Base-by-base conservation (phyloP, 2,329 filamentous ascomycete genomes). In the Fusarium ambrosium region DNA sequence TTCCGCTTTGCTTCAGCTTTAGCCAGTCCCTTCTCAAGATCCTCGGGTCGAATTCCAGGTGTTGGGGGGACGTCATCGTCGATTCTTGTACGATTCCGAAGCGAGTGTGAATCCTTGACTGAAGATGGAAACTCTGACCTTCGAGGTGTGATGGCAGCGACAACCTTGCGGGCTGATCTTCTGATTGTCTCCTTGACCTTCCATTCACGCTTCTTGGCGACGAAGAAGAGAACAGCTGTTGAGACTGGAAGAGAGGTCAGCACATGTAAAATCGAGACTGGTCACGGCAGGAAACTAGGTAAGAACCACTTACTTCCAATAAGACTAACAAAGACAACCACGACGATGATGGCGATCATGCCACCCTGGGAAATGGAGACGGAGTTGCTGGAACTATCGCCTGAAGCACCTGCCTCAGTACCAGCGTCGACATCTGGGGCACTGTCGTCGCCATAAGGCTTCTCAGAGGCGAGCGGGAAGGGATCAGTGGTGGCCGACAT, bases 121-220 rank as follows among this genome's bases (percentile, higher is more conserved):
- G 89, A 89, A 56, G 83, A 87, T 4, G 91, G 90, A 70, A 92
- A 92, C 75, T 91, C 89, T 66, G 86, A 83, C 66, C 90, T 86
- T 58, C 90, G 85, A 7, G 91, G 91, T n/a, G 91, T 92, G 65
- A 92, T 85, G 6, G 87, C 91, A 5, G 87, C 88, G 51, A 88
- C 89, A 32, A 92, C 89, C 78, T 86, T 90, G 71, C 87, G 87
- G 36, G 91, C 90, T 2, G 93, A 95, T 73, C 89, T 90, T 65
- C 92, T 89, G 67, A 97, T 87, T 34, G 88, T 93, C 80, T 94
- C 90, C 68, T 92, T 90, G 75, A 97, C 86, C 75, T 92, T 93
- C 94, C 94, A 97, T 82, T 95, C 93, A 56, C 92, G 90, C 85
- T 94, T 95, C 87, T 97, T 97, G 65, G 94, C 93, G 41, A 96